These are phyloP conservation scores for Herpetomonas tarakana DNA, from an alignment of 208 protist species.

Conservation along the genomic window DNA sequence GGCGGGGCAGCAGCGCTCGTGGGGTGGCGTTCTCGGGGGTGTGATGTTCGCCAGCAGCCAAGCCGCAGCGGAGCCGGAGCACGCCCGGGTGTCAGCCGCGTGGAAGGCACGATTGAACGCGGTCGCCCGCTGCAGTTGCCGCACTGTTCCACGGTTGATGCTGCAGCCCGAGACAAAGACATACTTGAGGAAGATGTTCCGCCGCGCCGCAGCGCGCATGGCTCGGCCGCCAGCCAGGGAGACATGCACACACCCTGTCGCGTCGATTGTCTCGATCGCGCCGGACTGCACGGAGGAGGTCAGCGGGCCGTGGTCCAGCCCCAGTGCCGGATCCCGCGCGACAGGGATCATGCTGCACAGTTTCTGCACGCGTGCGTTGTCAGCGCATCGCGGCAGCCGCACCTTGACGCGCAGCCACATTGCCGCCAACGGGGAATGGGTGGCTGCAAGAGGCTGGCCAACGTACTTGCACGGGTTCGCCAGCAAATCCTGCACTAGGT, in stretches of 20 bases:
- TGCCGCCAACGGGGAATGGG: background rate
- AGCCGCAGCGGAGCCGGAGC: no score
- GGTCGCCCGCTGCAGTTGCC: constrained; percentile 22
- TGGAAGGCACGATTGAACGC: constrained; percentile 22
- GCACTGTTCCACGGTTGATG: constrained; percentile 31
- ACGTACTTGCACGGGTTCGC: background rate
- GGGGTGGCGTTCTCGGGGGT: no score
- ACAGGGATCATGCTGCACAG: background rate
- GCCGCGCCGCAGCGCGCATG: constrained; percentile 24
- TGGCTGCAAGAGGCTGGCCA: background rate
- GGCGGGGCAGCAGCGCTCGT: no score
- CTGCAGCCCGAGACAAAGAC: constrained; percentile 35
- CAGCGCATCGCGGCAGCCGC: background rate
- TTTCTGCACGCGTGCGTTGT: constrained; percentile 1
- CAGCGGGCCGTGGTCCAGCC: background rate
- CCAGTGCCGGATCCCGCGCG: background rate
- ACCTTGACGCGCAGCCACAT: background rate
- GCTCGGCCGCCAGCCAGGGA: constrained; percentile 34
- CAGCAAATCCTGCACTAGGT: constrained; percentile 20
- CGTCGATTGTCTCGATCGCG: background rate
- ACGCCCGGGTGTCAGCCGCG: no score
- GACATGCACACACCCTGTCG: background rate
- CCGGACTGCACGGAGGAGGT: background rate
- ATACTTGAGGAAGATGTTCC: constrained; percentile 32
- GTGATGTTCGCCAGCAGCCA: no score